Base-by-base conservation (phyloP, 176 grass and related monocot genomes). In the Olyra latifolia region DNA sequence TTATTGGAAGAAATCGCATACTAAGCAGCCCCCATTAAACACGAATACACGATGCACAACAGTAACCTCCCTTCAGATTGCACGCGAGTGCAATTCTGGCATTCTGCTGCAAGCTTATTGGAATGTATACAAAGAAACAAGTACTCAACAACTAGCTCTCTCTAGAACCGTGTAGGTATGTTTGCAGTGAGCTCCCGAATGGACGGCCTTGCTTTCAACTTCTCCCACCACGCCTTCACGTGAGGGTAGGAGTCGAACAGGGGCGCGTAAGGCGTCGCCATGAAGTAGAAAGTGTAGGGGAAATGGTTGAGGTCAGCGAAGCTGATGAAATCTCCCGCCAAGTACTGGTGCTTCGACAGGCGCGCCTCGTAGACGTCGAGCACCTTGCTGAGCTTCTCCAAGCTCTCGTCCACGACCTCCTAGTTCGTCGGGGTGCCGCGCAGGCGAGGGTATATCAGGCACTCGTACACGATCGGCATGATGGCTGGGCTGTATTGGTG, bases 241-340 rank as follows among this genome's bases (percentile, higher is more conserved):
- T n/a, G 62, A 35, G 76, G 62, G 46, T 40, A 67, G 0, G n/a
- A 12, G 1, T 67, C 32, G 0, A 79, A 12, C n/a, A 66, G 1
- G 0, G 61, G 8, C 2, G 62, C 76, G 0, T 79, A 54, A 4
- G 47, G 77, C 0, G 61, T 80, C 8, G n/a, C 25, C 59, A 74
- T 74, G 27, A 75, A 74, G 60, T 65, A 74, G 2, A 2, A 6
- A 0, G 61, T 49, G 60, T 0, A 48, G 0, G 77, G 20, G 24
- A 80, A 12, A 55, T 86, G 84, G 76, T 14, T 75, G 27, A 86
- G 77, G 1, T 86, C 84, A 0, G 61, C 84, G 0, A 75, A 5
- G 69, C 84, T 86, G 1, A 81, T 2, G 77, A 86, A 80, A 19
- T 55, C 49, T 15, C 67, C 83, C 0, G 76, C 83, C 23, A 86